Evolutionary conservation across 83 land plant genomes (phyloP), one percentile per base, ranked within the genome.

Genomic region (Picea mariana): DNA sequence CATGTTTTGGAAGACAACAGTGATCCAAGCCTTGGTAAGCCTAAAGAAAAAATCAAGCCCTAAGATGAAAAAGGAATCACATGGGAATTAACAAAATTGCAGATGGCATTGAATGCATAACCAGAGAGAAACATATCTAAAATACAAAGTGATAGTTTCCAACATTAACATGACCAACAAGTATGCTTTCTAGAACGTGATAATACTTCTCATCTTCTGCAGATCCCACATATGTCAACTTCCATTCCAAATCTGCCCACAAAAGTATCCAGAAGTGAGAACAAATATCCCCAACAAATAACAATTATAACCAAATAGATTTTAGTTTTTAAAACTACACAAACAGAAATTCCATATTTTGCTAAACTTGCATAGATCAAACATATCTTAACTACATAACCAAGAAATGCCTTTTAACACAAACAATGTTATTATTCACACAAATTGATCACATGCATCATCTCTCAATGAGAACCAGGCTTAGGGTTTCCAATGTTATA

Each of bases 171-270:
- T 93, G 95, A 9, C 96, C 96, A 62, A 94, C 96, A 84, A 92
- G 93, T 4, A 92, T 95, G 84, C 93, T 92, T 73, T 94, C 95
- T 2, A 94, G 44, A 9, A 92, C 88, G 83, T 94, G 95, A 68
- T 94, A 95, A 82, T 94, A 92, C 18, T 91, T 92, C 71, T 89
- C 96, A 87, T 94, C 95, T 84, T 94, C 96, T 64, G 95, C 95
- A 38, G 92, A 92, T 80, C 95, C 96, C 11, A 94, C 96, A 79
- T 92, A 94, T 16, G 76, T 89, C 34, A 94, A 87, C 69, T 94
- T 90, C 96, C 96, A 94, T 84, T 94, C 96, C 86, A 94, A 84
- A 78, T 92, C 95, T 94, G 89, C 60, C 38, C 1, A 58, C 4
- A 78, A 59, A 52, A 40, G 7, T 6, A 80, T 44, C 17, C 11